Evolutionary conservation across 2,329 filamentous ascomycete genomes (phyloP).

Genomic region (Seiridium cupressi): DNA sequence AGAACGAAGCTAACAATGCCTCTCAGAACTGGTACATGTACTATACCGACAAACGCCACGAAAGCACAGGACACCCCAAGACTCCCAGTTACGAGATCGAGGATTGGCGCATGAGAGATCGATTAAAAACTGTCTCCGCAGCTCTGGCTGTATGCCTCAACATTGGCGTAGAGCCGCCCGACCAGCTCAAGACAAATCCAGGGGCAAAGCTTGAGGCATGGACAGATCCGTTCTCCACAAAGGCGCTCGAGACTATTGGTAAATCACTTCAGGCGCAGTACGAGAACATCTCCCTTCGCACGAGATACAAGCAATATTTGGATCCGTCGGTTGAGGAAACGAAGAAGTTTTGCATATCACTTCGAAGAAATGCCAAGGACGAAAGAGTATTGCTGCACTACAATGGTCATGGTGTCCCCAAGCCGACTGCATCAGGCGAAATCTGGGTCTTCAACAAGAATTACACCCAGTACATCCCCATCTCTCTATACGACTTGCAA

Average conservation of each 20-base stretch:
- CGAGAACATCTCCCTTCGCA: conserved; percentile 89
- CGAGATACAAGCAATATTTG: conserved; percentile 95
- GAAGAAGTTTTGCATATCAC: conserved; percentile 89
- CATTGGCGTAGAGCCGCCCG: conserved; percentile 94
- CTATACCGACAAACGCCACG: conserved; percentile 96
- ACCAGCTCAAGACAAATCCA: conserved; percentile 92
- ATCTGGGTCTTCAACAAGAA: conserved; percentile 99
- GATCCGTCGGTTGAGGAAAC: conserved; percentile 97
- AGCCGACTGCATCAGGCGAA: conserved; percentile 91
- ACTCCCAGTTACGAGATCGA: conserved; percentile 65
- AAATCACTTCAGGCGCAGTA: conserved; percentile 96
- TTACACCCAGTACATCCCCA: conserved; percentile 97
- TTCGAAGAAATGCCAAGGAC: conserved; percentile 90
- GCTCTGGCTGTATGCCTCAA: conserved; percentile 93
- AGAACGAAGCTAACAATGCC: not conserved
- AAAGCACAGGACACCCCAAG: conserved; percentile 86
- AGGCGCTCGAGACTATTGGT: conserved; percentile 90
- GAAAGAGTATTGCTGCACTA: conserved; percentile 97
- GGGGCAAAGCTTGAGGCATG: conserved; percentile 94
- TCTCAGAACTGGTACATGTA: conserved; percentile 97
- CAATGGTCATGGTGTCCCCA: conserved; percentile 95
- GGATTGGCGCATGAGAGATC: conserved; percentile 97
- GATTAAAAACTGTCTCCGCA: conserved; percentile 94
- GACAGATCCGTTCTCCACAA: conserved; percentile 86
- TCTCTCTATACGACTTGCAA: conserved; percentile 92